Percentiles rank a stretch among this genome's conserved stretches.
Evolutionary conservation across 2,329 filamentous ascomycete species (phyloP).

Genomic region (Pezicula carpinea): DNA sequence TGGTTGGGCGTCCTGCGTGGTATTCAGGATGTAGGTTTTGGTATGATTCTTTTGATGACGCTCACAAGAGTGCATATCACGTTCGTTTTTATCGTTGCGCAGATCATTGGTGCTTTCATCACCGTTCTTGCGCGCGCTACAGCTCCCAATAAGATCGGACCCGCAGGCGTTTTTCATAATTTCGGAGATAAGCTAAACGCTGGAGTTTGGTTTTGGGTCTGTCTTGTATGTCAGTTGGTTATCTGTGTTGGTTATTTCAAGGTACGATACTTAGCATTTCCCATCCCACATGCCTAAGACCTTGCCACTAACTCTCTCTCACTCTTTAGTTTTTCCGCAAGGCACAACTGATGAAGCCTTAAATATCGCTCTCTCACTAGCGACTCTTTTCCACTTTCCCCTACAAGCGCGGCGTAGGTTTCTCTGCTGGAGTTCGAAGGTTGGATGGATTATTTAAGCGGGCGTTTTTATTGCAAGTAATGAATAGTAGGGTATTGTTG

Average conservation of each 20-base stretch:
- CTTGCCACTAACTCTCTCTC: conserved; percentile 19
- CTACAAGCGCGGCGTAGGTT: too few relatives aligned
- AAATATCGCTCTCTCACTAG: too few relatives aligned
- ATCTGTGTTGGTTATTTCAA: conserved; percentile 52
- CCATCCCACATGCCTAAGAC: not conserved
- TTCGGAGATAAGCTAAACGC: conserved; percentile 45
- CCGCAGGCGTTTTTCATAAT: conserved; percentile 57
- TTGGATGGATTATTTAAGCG: too few relatives aligned
- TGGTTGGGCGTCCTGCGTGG: conserved; percentile 62
- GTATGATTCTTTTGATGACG: conserved; percentile 62
- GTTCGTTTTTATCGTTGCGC: conserved; percentile 54
- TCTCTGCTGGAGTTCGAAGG: too few relatives aligned
- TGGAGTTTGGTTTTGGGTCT: conserved; percentile 56
- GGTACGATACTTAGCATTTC: not conserved
- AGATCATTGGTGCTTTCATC: conserved; percentile 56
- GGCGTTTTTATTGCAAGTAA: too few relatives aligned
- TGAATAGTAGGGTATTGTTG: too few relatives aligned
- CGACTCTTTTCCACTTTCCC: too few relatives aligned
- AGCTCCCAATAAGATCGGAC: conserved; percentile 55
- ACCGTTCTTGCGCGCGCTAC: conserved; percentile 57
- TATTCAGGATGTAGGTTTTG: conserved; percentile 59
- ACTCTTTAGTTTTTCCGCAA: conserved; percentile 47
- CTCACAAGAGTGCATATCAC: conserved; percentile 59
- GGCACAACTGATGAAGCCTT: conserved; percentile 50
- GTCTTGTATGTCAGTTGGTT: conserved; percentile 48